Conservation (phyloP, 1,284 basidiomycete species). For the Irpex sp. region DNA sequence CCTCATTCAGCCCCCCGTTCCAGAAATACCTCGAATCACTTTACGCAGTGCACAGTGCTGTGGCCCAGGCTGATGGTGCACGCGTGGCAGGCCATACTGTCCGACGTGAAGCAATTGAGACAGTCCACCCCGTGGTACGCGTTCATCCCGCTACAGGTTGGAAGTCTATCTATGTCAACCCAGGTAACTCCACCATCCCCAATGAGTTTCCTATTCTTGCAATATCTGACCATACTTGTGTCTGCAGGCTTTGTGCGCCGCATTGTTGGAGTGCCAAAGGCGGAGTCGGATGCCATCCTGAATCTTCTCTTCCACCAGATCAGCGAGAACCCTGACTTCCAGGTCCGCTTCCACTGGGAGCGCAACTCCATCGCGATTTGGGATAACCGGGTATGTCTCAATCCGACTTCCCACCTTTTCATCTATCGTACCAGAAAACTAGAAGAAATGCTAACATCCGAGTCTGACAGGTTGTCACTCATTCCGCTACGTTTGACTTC, state of each 20-base stretch:
- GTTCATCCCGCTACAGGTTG: conserved; percentile 80
- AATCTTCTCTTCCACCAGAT: conserved; percentile 72
- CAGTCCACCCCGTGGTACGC: conserved; percentile 63
- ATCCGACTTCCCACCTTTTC: conserved; percentile 16
- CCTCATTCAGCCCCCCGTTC: conserved; percentile 63
- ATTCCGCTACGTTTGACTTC: conserved; percentile 77
- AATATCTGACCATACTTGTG: background rate
- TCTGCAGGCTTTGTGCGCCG: conserved; percentile 59
- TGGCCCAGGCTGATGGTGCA: conserved; percentile 65
- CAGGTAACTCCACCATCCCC: conserved; percentile 31
- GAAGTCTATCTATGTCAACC: conserved; percentile 77
- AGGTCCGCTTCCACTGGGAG: conserved; percentile 72
- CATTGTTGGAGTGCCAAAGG: conserved; percentile 75
- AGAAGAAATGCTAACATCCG: background rate
- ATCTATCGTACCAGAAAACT: too few species aligned
- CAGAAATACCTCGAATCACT: conserved; percentile 67
- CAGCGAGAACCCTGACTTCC: conserved; percentile 64
- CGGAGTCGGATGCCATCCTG: conserved; percentile 73
- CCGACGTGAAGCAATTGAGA: conserved; percentile 67
- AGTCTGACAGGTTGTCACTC: conserved; percentile 56
- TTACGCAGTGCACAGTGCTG: conserved; percentile 63
- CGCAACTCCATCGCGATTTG: conserved; percentile 67
- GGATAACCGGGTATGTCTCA: conserved; percentile 58
- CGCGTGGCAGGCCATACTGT: conserved; percentile 63
- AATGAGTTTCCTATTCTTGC: background rate